Evolutionary conservation across 352 stramenopile genomes (phyloP).

Genomic region (Phytophthora aleatoria): DNA sequence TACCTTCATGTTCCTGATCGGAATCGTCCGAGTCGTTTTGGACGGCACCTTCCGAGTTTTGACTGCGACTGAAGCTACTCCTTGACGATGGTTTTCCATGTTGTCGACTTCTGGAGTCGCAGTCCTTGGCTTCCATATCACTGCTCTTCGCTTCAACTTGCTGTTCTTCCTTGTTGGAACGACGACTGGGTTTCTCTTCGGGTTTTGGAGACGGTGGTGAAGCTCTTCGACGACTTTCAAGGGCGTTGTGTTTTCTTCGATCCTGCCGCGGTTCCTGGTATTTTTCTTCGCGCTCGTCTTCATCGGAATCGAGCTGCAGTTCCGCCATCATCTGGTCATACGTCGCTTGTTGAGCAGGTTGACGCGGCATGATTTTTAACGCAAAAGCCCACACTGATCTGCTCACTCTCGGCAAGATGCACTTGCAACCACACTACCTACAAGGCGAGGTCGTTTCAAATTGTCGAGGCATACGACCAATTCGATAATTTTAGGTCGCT

Average conservation of each 20-base stretch:
- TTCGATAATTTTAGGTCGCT: conserved; percentile 8
- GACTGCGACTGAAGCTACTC: conserved; percentile 19
- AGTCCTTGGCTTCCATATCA: conserved; percentile 9
- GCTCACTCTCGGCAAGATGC: conserved; percentile 1
- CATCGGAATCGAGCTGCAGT: conserved; percentile 30
- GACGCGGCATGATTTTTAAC: conserved; percentile 7
- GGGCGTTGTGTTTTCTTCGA: background rate
- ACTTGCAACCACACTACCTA: background rate
- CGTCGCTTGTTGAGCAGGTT: conserved; percentile 14
- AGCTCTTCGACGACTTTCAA: conserved; percentile 4
- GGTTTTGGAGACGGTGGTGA: background rate
- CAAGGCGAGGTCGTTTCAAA: background rate
- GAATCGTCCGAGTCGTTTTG: conserved; percentile 27
- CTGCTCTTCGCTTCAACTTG: conserved; percentile 4
- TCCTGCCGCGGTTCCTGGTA: conserved; percentile 2
- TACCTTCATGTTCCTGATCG: conserved; percentile 22
- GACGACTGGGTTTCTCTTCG: background rate
- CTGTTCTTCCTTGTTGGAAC: background rate
- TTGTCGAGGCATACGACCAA: background rate
- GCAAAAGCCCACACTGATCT: background rate
- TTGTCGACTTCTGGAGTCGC: background rate
- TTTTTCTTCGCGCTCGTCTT: conserved; percentile 21
- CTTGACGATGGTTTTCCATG: conserved; percentile 14
- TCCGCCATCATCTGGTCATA: conserved; percentile 42
- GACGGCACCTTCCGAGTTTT: conserved; percentile 17